phyloP scores from a whole-genome alignment of 225 moss, liverwort and hornwort genomes.

The Sphagnum tenellum region DNA sequence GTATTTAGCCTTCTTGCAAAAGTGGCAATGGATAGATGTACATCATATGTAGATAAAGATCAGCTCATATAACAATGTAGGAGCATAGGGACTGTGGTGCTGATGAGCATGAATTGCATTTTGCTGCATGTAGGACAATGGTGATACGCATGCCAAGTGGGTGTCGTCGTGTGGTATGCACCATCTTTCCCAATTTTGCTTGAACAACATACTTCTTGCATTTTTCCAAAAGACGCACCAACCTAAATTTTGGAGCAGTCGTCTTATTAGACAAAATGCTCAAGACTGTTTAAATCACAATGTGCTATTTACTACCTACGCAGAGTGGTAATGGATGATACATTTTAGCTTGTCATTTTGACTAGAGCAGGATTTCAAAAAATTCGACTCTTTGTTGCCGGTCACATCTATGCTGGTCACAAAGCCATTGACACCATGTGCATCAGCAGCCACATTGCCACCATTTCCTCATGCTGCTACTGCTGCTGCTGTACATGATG shows the following conservation, averaged over 20 bases:
- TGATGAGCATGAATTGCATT: not conserved
- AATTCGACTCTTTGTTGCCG: slow-evolving; percentile 69
- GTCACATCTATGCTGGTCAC: slow-evolving; percentile 41
- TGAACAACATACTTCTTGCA: no score
- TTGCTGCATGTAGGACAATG: slow-evolving; percentile 17
- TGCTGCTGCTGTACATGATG: slow-evolving; percentile 10
- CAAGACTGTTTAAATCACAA: no score
- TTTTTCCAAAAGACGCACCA: no score
- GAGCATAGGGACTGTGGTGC: not conserved
- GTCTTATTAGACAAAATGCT: no score
- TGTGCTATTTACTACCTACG: not conserved
- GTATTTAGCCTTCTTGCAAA: no score
- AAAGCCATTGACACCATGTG: slow-evolving; percentile 40
- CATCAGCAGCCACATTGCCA: slow-evolving; percentile 44
- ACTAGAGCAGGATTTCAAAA: slow-evolving; percentile 51
- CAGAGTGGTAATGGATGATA: not conserved
- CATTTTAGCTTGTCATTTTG: not conserved
- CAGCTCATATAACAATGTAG: no score
- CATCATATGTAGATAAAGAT: no score
- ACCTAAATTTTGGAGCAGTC: no score
- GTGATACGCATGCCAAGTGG: slow-evolving; percentile 29
- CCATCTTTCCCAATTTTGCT: no score
- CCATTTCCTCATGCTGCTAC: slow-evolving; percentile 34
- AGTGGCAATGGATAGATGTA: no score
- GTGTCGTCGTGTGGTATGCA: slow-evolving; percentile 33